Evolutionary conservation across 2,329 filamentous ascomycete species (phyloP).

Genomic region (Phialophora verrucosa): DNA sequence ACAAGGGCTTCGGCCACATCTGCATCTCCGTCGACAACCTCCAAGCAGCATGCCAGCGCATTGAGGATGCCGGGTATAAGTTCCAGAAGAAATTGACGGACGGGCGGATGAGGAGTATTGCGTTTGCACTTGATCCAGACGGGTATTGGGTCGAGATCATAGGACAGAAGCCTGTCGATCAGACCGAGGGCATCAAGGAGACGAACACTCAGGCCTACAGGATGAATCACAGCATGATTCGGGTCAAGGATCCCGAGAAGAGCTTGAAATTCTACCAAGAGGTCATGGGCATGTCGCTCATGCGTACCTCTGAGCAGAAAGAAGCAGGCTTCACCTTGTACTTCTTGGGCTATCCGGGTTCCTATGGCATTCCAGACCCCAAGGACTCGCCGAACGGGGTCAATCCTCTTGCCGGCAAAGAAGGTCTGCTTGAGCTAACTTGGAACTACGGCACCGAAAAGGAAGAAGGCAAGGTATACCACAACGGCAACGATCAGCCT

Average conservation of each 20-base stretch:
- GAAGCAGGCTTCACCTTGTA: conserved; percentile 84
- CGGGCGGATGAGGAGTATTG: conserved; percentile 84
- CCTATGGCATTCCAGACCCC: conserved; percentile 59
- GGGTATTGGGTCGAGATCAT: conserved; percentile 70
- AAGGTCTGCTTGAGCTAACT: conserved; percentile 88
- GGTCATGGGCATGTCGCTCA: conserved; percentile 82
- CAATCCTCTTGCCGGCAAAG: conserved; percentile 68
- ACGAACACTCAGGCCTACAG: conserved; percentile 79
- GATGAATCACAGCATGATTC: conserved; percentile 75
- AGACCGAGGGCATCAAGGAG: conserved; percentile 72
- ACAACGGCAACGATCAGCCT: conserved; percentile 88
- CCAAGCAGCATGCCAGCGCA: conserved; percentile 83
- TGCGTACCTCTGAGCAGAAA: conserved; percentile 73
- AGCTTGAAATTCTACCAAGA: conserved; percentile 83
- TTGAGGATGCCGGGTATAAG: conserved; percentile 86
- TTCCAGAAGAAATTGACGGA: conserved; percentile 96
- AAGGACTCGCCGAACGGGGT: conserved; percentile 58
- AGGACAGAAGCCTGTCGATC: conserved; percentile 71
- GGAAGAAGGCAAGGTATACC: conserved; percentile 79
- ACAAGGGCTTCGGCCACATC: conserved; percentile 83
- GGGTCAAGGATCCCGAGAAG: conserved; percentile 80
- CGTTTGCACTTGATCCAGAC: conserved; percentile 88
- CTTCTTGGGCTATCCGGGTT: conserved; percentile 80
- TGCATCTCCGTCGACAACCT: conserved; percentile 84
- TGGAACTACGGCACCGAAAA: conserved; percentile 82